Evolutionary conservation across 2,329 filamentous ascomycete genomes (phyloP).

Genomic region (Ophiostoma angusticollis): DNA sequence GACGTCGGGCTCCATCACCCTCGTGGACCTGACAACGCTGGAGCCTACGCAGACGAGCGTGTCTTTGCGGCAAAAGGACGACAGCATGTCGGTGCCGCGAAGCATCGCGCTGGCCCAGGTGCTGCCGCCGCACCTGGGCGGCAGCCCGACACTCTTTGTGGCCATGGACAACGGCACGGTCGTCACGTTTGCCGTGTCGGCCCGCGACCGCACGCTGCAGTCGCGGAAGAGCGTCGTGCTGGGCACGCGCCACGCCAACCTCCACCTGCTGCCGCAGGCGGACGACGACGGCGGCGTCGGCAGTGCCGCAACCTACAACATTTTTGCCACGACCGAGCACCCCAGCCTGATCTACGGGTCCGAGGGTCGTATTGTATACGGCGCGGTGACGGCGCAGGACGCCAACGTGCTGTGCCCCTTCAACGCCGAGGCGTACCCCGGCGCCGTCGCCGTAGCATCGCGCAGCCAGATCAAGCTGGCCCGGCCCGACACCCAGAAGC

Average conservation of each 20-base stretch:
- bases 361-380: constrained; percentile 81
- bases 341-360: constrained; percentile 85
- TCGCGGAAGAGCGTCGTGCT: constrained; percentile 70
- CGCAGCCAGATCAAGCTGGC: constrained; percentile 65
- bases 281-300: constrained; percentile 26
- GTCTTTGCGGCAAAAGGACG: constrained; percentile 43
- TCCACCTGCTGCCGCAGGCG: constrained; percentile 62
- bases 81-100: constrained; percentile 67
- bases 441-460: constrained; percentile 70
- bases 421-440: constrained; percentile 66
- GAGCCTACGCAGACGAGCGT: constrained; percentile 49
- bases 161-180: constrained; percentile 90
- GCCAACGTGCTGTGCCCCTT: constrained; percentile 74
- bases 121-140: constrained; percentile 42
- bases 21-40: constrained; percentile 57
- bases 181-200: constrained; percentile 64
- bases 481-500: constrained; percentile 67
- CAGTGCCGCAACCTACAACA: constrained; percentile 43
- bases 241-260: constrained; percentile 70
- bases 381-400: constrained; percentile 81
- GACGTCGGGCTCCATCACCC: constrained; percentile 64
- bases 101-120: constrained; percentile 71
- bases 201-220: constrained; percentile 47
- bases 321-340: constrained; percentile 90
- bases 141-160: constrained; percentile 71